These are phyloP conservation scores for Rachicladosporium sp. DNA, from an alignment of 2,329 filamentous ascomycete species.

Conservation along the genomic window DNA sequence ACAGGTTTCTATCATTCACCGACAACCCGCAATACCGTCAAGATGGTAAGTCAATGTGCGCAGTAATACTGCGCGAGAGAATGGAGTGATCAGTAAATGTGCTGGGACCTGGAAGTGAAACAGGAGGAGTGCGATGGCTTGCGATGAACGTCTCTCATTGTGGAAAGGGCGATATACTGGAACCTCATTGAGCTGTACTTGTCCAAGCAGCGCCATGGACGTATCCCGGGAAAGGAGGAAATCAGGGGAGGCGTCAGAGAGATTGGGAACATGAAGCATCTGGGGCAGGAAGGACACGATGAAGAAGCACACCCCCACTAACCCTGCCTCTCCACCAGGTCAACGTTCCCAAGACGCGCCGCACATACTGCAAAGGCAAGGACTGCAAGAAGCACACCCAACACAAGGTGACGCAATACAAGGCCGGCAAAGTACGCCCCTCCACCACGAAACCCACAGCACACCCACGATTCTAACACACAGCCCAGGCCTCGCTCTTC, in stretches of 20 bases:
- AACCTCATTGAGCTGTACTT: no score
- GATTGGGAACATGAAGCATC: no score
- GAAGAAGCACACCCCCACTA: constrained; percentile 1
- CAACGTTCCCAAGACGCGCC: constrained; percentile 96
- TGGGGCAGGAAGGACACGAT: no score
- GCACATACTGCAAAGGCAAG: constrained; percentile 96
- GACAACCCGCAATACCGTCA: constrained; percentile 8
- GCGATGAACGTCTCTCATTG: no score
- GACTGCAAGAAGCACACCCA: constrained; percentile 67
- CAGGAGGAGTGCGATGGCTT: no score
- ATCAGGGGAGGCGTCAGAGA: no score
- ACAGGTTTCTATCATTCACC: neutral
- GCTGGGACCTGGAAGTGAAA: no score
- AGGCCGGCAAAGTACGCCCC: constrained; percentile 65
- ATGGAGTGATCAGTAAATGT: neutral
- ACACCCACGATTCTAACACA: constrained; percentile 6
- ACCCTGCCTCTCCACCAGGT: constrained; percentile 45
- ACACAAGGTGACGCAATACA: constrained; percentile 94
- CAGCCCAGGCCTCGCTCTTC: constrained; percentile 66
- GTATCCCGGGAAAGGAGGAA: no score
- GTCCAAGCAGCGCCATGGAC: no score
- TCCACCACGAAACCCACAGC: neutral
- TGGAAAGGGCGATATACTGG: no score
- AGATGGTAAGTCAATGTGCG: constrained; percentile 9
- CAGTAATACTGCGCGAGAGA: neutral